Conservation (phyloP, 345 rosid species). For the Geranium brycei region DNA sequence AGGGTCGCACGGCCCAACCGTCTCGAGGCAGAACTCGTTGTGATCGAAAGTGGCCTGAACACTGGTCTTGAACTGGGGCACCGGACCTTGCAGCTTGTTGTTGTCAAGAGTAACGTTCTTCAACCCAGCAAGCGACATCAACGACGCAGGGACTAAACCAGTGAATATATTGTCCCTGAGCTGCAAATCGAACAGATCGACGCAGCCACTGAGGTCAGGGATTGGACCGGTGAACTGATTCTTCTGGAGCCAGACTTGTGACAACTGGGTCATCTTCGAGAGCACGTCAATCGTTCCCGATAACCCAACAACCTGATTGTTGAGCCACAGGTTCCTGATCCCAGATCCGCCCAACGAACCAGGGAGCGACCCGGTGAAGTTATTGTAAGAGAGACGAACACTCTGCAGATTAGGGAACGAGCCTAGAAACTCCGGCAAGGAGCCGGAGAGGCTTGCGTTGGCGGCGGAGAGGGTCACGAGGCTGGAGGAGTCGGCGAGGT, state of each 20-base stretch:
- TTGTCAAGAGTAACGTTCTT: conserved; percentile 38
- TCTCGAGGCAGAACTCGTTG: conserved; percentile 33
- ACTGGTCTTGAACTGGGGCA: conserved; percentile 29
- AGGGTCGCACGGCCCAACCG: conserved; percentile 29
- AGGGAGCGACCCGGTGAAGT: conserved; percentile 57
- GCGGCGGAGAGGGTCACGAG: conserved; percentile 36
- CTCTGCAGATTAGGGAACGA: conserved; percentile 30
- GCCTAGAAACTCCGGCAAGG: conserved; percentile 47
- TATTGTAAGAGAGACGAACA: conserved; percentile 60
- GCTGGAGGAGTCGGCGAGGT: conserved; percentile 27
- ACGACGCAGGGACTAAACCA: conserved; percentile 42
- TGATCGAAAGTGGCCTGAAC: conserved; percentile 18
- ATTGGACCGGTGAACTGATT: conserved; percentile 62
- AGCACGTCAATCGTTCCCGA: conserved; percentile 49
- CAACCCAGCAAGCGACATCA: conserved; percentile 30
- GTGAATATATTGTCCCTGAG: conserved; percentile 61
- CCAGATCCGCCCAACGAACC: conserved; percentile 32
- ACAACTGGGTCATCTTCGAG: conserved; percentile 38
- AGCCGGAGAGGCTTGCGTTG: conserved; percentile 27
- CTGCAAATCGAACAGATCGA: conserved; percentile 44
- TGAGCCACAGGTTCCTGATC: conserved; percentile 52
- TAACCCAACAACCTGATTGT: conserved; percentile 49
- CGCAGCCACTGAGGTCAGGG: conserved; percentile 58
- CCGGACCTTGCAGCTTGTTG: conserved; percentile 69
- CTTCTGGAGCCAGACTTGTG: conserved; percentile 57